A percentile compares a stretch with the other conserved stretches of the same genome.
Conservation (phyloP, 2,329 filamentous ascomycete genomes). For the Kalmusia sp. region DNA sequence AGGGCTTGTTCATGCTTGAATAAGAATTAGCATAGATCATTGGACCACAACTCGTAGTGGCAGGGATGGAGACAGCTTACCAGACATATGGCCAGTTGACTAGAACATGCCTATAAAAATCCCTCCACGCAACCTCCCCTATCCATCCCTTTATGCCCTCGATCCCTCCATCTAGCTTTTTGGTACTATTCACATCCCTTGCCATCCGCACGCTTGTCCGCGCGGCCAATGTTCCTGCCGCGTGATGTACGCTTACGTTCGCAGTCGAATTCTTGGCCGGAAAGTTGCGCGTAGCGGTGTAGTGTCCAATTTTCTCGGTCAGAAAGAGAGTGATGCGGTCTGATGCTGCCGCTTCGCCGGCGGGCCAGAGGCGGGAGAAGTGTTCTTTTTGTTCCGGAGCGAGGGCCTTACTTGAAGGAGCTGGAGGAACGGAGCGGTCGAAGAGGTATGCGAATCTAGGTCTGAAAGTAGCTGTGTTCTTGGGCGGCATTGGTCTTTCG, state of each 20-base stretch:
- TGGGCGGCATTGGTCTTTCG: slow-evolving; percentile 62
- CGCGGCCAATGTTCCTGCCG: slow-evolving; percentile 54
- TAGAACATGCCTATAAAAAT: slow-evolving; percentile 68
- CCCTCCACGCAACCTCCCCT: slow-evolving; percentile 59
- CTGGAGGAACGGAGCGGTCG: slow-evolving; percentile 41
- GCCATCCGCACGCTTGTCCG: slow-evolving; percentile 60
- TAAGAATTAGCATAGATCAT: slow-evolving; percentile 15
- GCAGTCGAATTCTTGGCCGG: slow-evolving; percentile 51
- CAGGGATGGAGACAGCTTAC: slow-evolving; percentile 50
- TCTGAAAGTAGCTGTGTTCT: slow-evolving; percentile 61
- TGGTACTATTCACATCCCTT: slow-evolving; percentile 52
- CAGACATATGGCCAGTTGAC: slow-evolving; percentile 85
- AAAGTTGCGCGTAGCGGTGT: slow-evolving; percentile 51
- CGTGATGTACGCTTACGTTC: slow-evolving; percentile 53
- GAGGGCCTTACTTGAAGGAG: slow-evolving; percentile 69
- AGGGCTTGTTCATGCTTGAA: slow-evolving; percentile 72
- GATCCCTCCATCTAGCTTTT: slow-evolving; percentile 59
- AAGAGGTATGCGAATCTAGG: slow-evolving; percentile 55
- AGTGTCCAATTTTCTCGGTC: slow-evolving; percentile 53
- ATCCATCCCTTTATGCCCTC: slow-evolving; percentile 57
- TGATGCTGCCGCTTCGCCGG: slow-evolving; percentile 53
- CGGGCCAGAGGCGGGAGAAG: slow-evolving; percentile 52
- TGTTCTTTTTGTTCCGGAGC: slow-evolving; percentile 44
- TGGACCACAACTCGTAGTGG: too few relatives aligned
- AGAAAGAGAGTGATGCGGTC: slow-evolving; percentile 51